phyloP scores from a whole-genome alignment of 1,284 basidiomycete species.

The Ceratorhiza oryzae-sativae region DNA sequence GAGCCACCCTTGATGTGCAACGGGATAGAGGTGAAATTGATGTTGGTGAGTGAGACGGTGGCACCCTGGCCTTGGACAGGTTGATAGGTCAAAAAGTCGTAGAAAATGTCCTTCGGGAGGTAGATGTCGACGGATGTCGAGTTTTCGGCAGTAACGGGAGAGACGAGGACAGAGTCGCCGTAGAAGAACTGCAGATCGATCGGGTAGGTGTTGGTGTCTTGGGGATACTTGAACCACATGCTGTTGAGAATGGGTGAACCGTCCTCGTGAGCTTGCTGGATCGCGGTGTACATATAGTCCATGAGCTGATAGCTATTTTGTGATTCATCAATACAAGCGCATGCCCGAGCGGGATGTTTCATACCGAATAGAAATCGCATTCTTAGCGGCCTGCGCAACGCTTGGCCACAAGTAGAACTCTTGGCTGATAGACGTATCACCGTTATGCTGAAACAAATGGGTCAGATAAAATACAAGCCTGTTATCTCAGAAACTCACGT shows the following conservation, averaged over 20 bases:
- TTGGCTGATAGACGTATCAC: constrained; percentile 61
- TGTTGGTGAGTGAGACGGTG: constrained; percentile 57
- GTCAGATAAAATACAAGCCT: constrained; percentile 28
- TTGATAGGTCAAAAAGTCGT: constrained; percentile 64
- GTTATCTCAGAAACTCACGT: constrained; percentile 55
- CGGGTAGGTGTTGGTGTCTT: constrained; percentile 62
- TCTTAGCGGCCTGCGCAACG: constrained; percentile 65
- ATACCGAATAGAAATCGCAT: constrained; percentile 66
- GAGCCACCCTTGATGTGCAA: constrained; percentile 67
- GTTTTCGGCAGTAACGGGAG: constrained; percentile 69
- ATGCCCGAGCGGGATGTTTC: constrained; percentile 7
- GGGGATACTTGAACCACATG: constrained; percentile 70
- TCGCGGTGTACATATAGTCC: constrained; percentile 75
- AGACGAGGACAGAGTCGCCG: constrained; percentile 69
- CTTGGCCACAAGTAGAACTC: constrained; percentile 72
- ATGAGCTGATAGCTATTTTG: constrained; percentile 50
- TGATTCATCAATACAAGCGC: background rate
- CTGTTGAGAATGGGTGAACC: constrained; percentile 69
- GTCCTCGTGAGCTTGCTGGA: constrained; percentile 65
- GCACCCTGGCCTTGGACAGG: constrained; percentile 58
- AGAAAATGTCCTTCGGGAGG: constrained; percentile 69
- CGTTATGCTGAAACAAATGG: constrained; percentile 59
- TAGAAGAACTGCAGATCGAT: constrained; percentile 75
- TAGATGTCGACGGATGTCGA: constrained; percentile 66
- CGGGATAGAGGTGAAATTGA: constrained; percentile 65